Conservation (phyloP, 2,329 filamentous ascomycete species). For the Botrytis fabae region DNA sequence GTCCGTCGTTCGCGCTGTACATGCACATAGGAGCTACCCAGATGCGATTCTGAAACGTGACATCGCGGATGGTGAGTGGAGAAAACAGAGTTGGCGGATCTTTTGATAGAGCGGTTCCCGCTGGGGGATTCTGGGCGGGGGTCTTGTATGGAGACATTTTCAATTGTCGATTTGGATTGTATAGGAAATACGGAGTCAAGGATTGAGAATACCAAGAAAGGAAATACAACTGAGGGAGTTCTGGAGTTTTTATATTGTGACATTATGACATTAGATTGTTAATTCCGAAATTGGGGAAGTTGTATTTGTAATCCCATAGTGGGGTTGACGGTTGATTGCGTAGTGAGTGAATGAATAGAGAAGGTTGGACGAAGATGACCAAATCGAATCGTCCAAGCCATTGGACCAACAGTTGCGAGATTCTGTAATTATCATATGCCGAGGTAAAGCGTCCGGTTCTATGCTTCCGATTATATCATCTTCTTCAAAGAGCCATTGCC, state of each 20-base stretch:
- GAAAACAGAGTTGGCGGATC: slow-evolving; percentile 45
- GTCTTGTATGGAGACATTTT: slow-evolving; percentile 7
- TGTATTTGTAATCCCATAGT: slow-evolving; percentile 11
- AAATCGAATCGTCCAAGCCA: neutral
- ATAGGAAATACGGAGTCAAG: neutral
- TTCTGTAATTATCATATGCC: neutral
- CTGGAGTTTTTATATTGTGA: neutral
- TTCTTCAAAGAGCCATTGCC: neutral
- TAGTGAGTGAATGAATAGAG: neutral
- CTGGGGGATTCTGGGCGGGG: slow-evolving; percentile 32
- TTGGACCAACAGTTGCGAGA: neutral
- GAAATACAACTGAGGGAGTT: neutral
- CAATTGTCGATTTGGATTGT: neutral
- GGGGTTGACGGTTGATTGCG: neutral
- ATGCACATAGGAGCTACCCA: slow-evolving; percentile 51
- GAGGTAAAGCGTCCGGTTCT: neutral
- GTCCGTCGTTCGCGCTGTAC: slow-evolving; percentile 38
- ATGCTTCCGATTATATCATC: neutral
- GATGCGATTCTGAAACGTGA: slow-evolving; percentile 49
- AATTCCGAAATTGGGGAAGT: neutral
- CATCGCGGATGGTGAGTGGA: slow-evolving; percentile 47
- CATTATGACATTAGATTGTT: neutral
- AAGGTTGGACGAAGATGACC: neutral
- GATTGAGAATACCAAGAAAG: neutral
- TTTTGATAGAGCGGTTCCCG: slow-evolving; percentile 36